Conservation (phyloP, 306 rosid genomes). For the Lathyrus oleraceus region DNA sequence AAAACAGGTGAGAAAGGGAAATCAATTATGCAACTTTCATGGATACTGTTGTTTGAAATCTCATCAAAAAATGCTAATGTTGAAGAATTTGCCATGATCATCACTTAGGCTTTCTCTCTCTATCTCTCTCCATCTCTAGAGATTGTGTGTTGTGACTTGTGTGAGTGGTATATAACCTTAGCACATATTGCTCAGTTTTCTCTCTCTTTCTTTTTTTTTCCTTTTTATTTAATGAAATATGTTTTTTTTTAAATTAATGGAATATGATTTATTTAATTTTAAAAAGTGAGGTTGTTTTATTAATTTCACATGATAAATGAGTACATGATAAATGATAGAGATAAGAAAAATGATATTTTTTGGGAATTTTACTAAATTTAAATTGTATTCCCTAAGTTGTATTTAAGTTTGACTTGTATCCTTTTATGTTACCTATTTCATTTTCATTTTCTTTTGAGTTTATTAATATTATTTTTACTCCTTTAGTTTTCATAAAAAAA, state of each 20-base stretch:
- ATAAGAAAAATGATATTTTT: too few species aligned
- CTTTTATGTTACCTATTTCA: too few species aligned
- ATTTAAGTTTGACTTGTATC: too few species aligned
- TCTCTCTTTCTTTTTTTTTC: neutral
- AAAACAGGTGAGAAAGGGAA: constrained; percentile 10
- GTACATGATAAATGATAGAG: too few species aligned
- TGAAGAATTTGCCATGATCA: constrained; percentile 44
- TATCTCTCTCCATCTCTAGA: constrained; percentile 49
- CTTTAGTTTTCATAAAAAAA: too few species aligned
- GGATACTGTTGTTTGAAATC: constrained; percentile 33
- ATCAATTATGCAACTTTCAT: neutral
- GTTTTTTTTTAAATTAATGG: constrained; percentile 18
- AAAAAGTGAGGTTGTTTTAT: constrained; percentile 9
- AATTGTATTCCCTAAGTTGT: too few species aligned
- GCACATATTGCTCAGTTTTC: constrained; percentile 51
- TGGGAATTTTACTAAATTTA: too few species aligned
- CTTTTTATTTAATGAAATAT: neutral
- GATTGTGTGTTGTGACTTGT: neutral
- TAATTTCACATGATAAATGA: neutral
- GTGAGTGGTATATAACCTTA: constrained; percentile 10
- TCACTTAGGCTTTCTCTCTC: constrained; percentile 26
- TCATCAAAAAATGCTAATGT: constrained; percentile 50
- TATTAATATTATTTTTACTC: too few species aligned
- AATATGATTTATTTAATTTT: too few species aligned
- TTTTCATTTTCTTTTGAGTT: too few species aligned